These are phyloP conservation scores for Candida mesenterica DNA, from an alignment of 1,139 yeast genomes.

Conservation along the genomic window DNA sequence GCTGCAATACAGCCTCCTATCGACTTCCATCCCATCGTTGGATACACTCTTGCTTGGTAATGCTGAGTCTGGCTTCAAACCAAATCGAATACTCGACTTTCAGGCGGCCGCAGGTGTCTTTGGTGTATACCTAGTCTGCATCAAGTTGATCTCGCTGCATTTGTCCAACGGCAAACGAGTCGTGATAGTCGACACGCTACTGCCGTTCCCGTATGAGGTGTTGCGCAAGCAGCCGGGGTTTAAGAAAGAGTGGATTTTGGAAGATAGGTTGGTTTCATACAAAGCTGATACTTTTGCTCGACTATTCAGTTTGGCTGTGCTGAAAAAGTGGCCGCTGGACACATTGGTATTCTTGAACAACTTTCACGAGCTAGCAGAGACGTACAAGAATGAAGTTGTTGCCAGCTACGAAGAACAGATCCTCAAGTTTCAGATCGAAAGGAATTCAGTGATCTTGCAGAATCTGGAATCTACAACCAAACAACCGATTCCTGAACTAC, in stretches of 20 bases:
- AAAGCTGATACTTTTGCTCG: conserved; percentile 30
- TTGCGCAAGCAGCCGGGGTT: conserved; percentile 21
- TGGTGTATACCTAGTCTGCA: conserved; percentile 23
- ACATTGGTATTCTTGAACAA: conserved; percentile 28
- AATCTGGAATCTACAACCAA: conserved; percentile 17
- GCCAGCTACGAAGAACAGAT: conserved; percentile 36
- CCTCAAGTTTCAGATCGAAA: conserved; percentile 32
- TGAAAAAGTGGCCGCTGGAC: conserved; percentile 13
- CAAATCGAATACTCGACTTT: conserved; percentile 31
- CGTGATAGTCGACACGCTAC: conserved; percentile 31
- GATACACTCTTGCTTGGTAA: conserved; percentile 21
- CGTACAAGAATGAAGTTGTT: conserved; percentile 35
- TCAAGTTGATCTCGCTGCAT: conserved; percentile 30
- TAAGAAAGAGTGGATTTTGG: conserved; percentile 19
- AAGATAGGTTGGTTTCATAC: conserved; percentile 16
- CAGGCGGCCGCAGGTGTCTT: conserved; percentile 37
- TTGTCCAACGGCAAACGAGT: conserved; percentile 20
- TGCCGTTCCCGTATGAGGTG: conserved; percentile 29
- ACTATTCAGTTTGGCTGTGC: conserved; percentile 16
- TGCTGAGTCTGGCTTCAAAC: conserved; percentile 13
- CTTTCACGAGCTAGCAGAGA: conserved; percentile 38
- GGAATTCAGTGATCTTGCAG: conserved; percentile 22
- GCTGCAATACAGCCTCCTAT: conserved; percentile 19
- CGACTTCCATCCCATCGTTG: conserved; percentile 29
- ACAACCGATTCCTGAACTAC: conserved; percentile 29